Conservation (phyloP, 495 filamentous ascomycete species). For the Platismatia glauca region DNA sequence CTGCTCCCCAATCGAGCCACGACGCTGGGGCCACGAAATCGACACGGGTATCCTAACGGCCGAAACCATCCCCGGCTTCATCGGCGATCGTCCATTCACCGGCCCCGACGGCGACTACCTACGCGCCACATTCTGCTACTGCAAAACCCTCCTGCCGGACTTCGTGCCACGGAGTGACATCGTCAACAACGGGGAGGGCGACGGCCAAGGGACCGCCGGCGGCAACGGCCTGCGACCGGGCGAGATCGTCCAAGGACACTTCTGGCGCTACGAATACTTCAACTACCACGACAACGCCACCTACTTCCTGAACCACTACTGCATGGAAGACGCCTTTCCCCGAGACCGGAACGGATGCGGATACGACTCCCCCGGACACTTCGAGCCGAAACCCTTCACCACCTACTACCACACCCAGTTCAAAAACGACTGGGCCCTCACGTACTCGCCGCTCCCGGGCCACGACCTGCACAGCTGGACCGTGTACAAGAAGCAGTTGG, state of each 20-base stretch:
- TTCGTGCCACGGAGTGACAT: not conserved
- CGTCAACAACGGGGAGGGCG: not conserved
- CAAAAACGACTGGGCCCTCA: not conserved
- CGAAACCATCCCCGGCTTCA: not conserved
- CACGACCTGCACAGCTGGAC: not conserved
- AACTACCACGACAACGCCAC: constrained; percentile 1
- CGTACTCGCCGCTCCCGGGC: not conserved
- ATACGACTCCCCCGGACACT: not conserved
- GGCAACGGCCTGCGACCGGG: not conserved
- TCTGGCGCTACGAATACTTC: constrained; percentile 1
- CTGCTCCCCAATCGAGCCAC: not conserved
- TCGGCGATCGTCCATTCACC: not conserved
- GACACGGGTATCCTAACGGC: not conserved
- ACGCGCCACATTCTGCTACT: constrained; percentile 1
- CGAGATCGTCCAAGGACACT: not conserved
- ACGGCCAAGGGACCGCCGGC: not conserved
- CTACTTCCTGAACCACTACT: constrained; percentile 1
- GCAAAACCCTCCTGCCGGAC: not conserved
- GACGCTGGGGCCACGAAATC: not conserved
- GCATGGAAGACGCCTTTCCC: not conserved
- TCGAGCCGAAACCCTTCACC: too few species aligned
- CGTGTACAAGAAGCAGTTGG: not conserved
- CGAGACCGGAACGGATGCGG: not conserved
- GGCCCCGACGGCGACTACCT: too few species aligned
- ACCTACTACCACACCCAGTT: not conserved